A percentile compares a stretch with the other conserved stretches of the same genome.
Evolutionary conservation across 108 stramenopile species (phyloP).

Genomic region (Epithemia pelagica): DNA sequence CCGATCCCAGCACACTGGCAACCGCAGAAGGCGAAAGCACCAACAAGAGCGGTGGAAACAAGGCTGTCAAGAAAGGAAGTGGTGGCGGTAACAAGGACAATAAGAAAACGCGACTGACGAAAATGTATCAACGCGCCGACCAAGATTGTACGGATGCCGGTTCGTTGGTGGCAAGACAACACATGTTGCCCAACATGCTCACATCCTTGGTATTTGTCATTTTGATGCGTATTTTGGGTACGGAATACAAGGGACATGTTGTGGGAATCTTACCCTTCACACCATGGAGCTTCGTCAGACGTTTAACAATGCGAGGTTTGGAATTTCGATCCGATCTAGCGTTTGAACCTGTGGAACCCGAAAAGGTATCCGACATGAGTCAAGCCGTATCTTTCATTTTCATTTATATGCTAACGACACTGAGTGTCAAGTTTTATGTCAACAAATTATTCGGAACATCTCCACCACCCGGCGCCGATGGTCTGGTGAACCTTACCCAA

Average conservation of each 20-base stretch:
- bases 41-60: neutral
- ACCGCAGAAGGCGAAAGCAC: conserved; percentile 12
- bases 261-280: conserved; percentile 69
- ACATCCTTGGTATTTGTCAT: conserved; percentile 60
- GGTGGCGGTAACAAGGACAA: conserved; percentile 31
- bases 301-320: conserved; percentile 51
- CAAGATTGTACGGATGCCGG: conserved; percentile 40
- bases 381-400: conserved; percentile 69
- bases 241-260: conserved; percentile 60
- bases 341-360: conserved; percentile 15
- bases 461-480: conserved; percentile 65
- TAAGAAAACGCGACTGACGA: conserved; percentile 15
- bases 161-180: conserved; percentile 46
- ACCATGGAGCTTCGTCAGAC: conserved; percentile 42
- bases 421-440: conserved; percentile 63
- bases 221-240: conserved; percentile 58
- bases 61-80: conserved; percentile 8
- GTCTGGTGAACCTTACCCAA: conserved; percentile 46
- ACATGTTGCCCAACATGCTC: conserved; percentile 38
- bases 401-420: conserved; percentile 51
- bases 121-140: conserved; percentile 34
- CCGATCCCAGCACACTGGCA: neutral
- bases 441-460: conserved; percentile 43
- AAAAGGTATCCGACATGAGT: conserved; percentile 21
- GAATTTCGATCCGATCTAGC: conserved; percentile 24